Conservation (phyloP, 1,139 yeast species). For the Diutina mesorugosa region DNA sequence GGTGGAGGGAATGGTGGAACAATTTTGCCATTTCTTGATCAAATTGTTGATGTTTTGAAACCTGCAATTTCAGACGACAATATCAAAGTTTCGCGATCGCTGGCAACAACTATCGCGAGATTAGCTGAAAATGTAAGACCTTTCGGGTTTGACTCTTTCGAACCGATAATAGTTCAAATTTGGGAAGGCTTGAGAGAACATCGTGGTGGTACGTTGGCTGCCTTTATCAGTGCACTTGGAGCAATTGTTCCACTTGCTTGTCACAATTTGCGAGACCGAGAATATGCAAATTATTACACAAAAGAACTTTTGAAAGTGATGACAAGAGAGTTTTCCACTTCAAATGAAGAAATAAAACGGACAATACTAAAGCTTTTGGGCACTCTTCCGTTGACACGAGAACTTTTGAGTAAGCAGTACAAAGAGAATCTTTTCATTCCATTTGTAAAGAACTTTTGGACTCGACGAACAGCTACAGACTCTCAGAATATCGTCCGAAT, state of each 20-base stretch:
- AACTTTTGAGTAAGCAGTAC: constrained; percentile 15
- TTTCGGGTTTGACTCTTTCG: constrained; percentile 85
- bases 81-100: constrained; percentile 48
- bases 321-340: constrained; percentile 62
- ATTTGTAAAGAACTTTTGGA: constrained; percentile 72
- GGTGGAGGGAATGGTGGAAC: constrained; percentile 50
- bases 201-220: constrained; percentile 67
- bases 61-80: constrained; percentile 63
- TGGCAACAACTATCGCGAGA: constrained; percentile 63
- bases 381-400: constrained; percentile 19
- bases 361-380: constrained; percentile 40
- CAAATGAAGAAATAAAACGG: constrained; percentile 82
- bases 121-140: constrained; percentile 84
- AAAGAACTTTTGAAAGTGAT: constrained; percentile 58
- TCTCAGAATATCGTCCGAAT: constrained; percentile 34
- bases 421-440: constrained; percentile 38
- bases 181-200: constrained; percentile 74
- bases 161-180: constrained; percentile 53
- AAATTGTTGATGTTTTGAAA: constrained; percentile 47
- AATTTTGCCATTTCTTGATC: constrained; percentile 60
- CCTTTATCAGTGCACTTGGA: constrained; percentile 70
- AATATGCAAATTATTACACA: constrained; percentile 69
- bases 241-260: constrained; percentile 78
- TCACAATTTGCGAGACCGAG: constrained; percentile 35
- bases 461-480: constrained; percentile 50